These are phyloP conservation scores for Lophium mytilinum DNA, from an alignment of 495 filamentous ascomycete species.

Conservation along the genomic window DNA sequence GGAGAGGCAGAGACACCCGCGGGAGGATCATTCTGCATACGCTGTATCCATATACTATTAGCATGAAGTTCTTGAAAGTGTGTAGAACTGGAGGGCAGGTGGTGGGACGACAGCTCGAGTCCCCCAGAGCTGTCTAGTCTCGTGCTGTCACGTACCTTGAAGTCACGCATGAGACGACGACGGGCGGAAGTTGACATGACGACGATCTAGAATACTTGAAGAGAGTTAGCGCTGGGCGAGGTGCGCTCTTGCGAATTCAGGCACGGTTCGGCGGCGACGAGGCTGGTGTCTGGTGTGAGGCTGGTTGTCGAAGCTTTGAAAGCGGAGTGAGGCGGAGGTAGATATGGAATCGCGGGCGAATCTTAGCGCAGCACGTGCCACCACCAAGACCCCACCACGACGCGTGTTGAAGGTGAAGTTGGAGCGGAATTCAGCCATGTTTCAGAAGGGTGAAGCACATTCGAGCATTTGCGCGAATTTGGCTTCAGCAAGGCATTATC, in stretches of 20 bases:
- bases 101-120: not conserved
- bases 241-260: not conserved
- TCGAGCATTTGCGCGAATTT: no score
- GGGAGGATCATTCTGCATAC: conserved; percentile 98
- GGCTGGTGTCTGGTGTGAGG: not conserved
- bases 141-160: conserved; percentile 62
- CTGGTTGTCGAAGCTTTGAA: not conserved
- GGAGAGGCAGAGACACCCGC: conserved; percentile 96
- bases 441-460: no score
- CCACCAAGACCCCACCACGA: no score
- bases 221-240: not conserved
- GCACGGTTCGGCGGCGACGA: not conserved
- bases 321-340: not conserved
- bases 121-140: not conserved
- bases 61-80: conserved; percentile 3
- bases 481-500: no score
- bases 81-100: conserved; percentile 4
- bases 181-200: conserved; percentile 88
- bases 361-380: not conserved
- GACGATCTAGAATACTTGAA: not conserved
- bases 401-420: no score
- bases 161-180: conserved; percentile 93
- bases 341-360: not conserved
- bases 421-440: no score
- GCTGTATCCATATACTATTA: conserved; percentile 44